A percentile compares a stretch with the other conserved stretches of the same genome.
phyloP scores from a whole-genome alignment of 2,329 filamentous ascomycete genomes.

The Paraconiothyrium sp. region DNA sequence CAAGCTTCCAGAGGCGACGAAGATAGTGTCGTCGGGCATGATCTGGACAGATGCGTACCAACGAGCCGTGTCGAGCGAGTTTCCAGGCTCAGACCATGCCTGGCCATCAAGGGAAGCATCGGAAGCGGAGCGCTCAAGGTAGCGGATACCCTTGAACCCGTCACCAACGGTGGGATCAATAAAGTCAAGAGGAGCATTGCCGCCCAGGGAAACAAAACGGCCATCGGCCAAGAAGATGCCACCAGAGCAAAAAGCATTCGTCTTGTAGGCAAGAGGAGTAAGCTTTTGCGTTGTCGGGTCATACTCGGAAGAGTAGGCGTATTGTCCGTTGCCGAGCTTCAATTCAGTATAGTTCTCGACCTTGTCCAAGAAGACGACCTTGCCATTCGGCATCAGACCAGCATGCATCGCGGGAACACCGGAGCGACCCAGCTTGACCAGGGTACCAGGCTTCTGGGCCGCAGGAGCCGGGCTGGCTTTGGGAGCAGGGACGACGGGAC shows the following conservation, averaged over 20 bases:
- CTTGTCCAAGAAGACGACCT: slow-evolving; percentile 70
- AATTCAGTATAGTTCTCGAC: slow-evolving; percentile 70
- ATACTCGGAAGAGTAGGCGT: slow-evolving; percentile 69
- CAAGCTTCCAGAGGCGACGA: slow-evolving; percentile 68
- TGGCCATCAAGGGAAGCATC: slow-evolving; percentile 59
- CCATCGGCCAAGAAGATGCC: slow-evolving; percentile 68
- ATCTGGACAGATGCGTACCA: slow-evolving; percentile 71
- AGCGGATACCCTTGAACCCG: slow-evolving; percentile 67
- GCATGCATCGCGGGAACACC: slow-evolving; percentile 73
- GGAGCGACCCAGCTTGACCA: slow-evolving; percentile 62
- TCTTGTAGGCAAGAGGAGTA: slow-evolving; percentile 61
- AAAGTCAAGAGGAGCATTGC: slow-evolving; percentile 64
- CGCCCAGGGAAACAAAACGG: slow-evolving; percentile 64
- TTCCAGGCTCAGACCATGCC: slow-evolving; percentile 65
- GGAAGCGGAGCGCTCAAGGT: slow-evolving; percentile 58
- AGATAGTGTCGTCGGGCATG: slow-evolving; percentile 65
- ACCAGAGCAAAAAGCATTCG: slow-evolving; percentile 70
- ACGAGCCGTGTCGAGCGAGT: slow-evolving; percentile 62
- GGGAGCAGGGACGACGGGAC: slow-evolving; percentile 52
- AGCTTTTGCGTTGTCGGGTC: slow-evolving; percentile 61
- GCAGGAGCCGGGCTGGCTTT: slow-evolving; percentile 57
- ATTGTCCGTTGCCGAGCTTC: slow-evolving; percentile 62
- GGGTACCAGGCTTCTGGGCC: slow-evolving; percentile 56
- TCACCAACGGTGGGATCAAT: slow-evolving; percentile 67
- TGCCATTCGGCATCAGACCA: slow-evolving; percentile 66